A percentile compares a stretch with the other conserved stretches of the same genome.
Conservation (phyloP, 805 yeast genomes). For the Cyberlindnera samutprakarnensis region DNA sequence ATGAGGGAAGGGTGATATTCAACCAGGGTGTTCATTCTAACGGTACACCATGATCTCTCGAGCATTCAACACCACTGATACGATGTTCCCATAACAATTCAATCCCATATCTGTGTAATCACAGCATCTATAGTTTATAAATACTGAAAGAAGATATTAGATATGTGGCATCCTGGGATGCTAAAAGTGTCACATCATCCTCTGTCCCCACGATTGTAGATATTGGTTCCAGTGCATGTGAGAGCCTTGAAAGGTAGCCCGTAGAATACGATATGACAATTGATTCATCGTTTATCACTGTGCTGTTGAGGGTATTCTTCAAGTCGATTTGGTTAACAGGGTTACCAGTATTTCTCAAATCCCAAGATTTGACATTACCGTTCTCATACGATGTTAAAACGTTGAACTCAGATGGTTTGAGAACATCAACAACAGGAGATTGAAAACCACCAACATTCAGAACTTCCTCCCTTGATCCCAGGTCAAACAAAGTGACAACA, state of each 20-base stretch:
- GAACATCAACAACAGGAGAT: constrained; percentile 9
- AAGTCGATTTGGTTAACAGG: neutral
- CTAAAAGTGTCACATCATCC: neutral
- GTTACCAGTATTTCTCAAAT: constrained; percentile 21
- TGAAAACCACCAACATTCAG: constrained; percentile 21
- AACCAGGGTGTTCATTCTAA: too few relatives aligned
- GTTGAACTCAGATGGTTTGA: neutral
- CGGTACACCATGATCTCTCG: too few relatives aligned
- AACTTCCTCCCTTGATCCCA: constrained; percentile 21
- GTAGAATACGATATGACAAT: neutral
- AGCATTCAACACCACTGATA: too few relatives aligned
- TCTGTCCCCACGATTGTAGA: neutral
- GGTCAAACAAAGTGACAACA: constrained; percentile 33
- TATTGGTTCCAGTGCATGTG: neutral
- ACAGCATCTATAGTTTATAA: too few relatives aligned
- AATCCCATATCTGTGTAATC: too few relatives aligned
- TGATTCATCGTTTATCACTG: constrained; percentile 3
- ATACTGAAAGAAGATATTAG: too few relatives aligned
- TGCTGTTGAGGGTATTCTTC: neutral
- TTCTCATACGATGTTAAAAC: constrained; percentile 29
- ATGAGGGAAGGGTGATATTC: too few relatives aligned
- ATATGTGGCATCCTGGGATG: too few relatives aligned
- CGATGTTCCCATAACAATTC: too few relatives aligned
- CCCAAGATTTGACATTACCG: constrained; percentile 35
- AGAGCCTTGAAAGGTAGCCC: neutral